Conservation (phyloP, 768 basidiomycete genomes). For the Amanita phalloides region DNA sequence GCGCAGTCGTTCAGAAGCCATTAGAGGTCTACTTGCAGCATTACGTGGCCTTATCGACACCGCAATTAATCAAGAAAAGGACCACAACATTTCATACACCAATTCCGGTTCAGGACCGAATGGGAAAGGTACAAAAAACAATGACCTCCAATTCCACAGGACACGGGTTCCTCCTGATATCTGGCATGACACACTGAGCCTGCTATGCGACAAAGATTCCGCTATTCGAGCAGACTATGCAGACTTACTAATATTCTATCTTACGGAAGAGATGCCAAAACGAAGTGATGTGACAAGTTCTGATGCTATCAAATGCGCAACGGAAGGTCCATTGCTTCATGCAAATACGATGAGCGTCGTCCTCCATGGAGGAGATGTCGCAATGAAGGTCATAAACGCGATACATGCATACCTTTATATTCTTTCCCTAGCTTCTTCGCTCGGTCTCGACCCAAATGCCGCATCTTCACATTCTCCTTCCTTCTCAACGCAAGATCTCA, state of each 20-base stretch:
- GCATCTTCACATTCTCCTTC: conserved; percentile 34
- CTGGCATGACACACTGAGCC: conserved; percentile 84
- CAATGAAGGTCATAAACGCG: conserved; percentile 67
- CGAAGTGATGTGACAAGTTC: conserved; percentile 38
- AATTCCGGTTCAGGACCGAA: conserved; percentile 17
- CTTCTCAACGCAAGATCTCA: conserved; percentile 18
- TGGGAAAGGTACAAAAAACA: conserved; percentile 15
- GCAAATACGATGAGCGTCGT: conserved; percentile 33
- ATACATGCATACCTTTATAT: conserved; percentile 75
- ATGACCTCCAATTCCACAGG: conserved; percentile 39
- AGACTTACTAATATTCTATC: conserved; percentile 61
- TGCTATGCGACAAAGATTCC: conserved; percentile 73
- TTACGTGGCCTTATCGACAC: conserved; percentile 61
- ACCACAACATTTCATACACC: conserved; percentile 4
- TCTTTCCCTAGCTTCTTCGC: conserved; percentile 58
- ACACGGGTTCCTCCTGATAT: conserved; percentile 68
- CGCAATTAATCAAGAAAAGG: conserved; percentile 39
- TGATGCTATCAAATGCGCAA: conserved; percentile 32
- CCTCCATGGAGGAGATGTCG: conserved; percentile 46
- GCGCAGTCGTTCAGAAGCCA: conserved; percentile 46
- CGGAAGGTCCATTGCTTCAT: conserved; percentile 40
- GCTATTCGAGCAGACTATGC: conserved; percentile 75
- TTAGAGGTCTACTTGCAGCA: conserved; percentile 60
- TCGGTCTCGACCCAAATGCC: conserved; percentile 37
- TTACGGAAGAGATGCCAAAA: conserved; percentile 65